A percentile compares a stretch with the other conserved stretches of the same genome.
Conservation (phyloP, 2,329 filamentous ascomycete genomes). For the Fusarium poae region DNA sequence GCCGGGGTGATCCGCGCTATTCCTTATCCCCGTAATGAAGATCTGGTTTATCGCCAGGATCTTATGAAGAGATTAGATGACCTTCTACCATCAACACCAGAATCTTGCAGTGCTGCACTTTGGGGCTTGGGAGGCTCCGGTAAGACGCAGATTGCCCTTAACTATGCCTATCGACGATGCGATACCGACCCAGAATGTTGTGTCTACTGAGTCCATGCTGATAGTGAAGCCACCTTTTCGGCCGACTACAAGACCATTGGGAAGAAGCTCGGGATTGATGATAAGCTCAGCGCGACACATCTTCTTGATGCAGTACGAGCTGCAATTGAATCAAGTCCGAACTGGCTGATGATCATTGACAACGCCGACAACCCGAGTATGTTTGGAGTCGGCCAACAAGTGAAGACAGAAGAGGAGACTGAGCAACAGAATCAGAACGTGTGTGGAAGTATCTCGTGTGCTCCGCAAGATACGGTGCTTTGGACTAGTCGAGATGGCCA, state of each 20-base stretch:
- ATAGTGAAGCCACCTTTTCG: constrained; percentile 49
- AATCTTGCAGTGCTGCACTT: constrained; percentile 42
- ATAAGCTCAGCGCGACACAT: constrained; percentile 39
- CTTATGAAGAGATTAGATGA: constrained; percentile 38
- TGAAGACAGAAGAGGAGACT: fast-evolving
- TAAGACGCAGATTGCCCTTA: constrained; percentile 54
- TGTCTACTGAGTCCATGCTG: constrained; percentile 55
- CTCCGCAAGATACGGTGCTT: not conserved
- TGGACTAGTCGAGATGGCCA: constrained; percentile 6
- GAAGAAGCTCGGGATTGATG: constrained; percentile 41
- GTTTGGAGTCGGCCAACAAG: not conserved
- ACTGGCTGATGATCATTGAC: constrained; percentile 23
- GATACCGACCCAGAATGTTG: constrained; percentile 42
- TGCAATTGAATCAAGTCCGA: constrained; percentile 3
- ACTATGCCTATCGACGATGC: constrained; percentile 50
- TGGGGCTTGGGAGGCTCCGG: constrained; percentile 50
- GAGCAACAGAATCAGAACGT: not conserved
- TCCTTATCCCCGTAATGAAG: constrained; percentile 46
- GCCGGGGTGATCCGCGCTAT: constrained; percentile 27
- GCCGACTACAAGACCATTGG: constrained; percentile 51
- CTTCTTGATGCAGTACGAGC: constrained; percentile 23
- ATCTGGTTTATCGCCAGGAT: constrained; percentile 37
- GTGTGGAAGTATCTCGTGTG: not conserved
- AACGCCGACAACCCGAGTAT: constrained; percentile 20
- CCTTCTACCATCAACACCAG: constrained; percentile 28